phyloP scores from a whole-genome alignment of 257 asterid species.

The Lycium ferocissimum region DNA sequence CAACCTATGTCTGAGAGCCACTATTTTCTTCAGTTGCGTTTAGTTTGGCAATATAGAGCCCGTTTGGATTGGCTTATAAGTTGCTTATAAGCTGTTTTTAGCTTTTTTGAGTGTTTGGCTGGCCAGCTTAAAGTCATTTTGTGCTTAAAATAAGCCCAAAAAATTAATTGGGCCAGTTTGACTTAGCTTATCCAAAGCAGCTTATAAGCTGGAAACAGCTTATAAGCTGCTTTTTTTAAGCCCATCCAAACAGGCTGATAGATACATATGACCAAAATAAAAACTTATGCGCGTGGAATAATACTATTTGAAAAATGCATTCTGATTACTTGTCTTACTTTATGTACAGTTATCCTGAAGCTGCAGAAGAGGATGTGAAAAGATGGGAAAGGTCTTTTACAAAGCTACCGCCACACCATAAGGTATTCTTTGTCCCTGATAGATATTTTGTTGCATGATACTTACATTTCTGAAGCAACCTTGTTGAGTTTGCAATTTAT shows the following conservation, averaged over 20 bases:
- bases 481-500: neutral
- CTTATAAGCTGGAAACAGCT: no score
- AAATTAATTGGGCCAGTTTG: no score
- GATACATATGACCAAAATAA: neutral
- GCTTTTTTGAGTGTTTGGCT: no score
- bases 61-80: no score
- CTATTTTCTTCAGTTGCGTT: neutral
- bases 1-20: no score
- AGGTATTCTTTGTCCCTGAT: constrained; percentile 52
- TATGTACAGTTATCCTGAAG: constrained; percentile 83
- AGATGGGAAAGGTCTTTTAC: constrained; percentile 80
- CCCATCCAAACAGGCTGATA: no score
- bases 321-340: constrained; percentile 32
- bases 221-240: no score
- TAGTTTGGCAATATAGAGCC: neutral
- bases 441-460: neutral
- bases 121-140: no score
- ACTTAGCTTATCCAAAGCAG: no score
- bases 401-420: constrained; percentile 74
- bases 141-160: no score
- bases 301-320: neutral
- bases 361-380: constrained; percentile 86
- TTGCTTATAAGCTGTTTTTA: no score
- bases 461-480: constrained; percentile 14
- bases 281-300: neutral